Conservation (phyloP, 805 yeast species). For the Monosporozyma unispora region DNA sequence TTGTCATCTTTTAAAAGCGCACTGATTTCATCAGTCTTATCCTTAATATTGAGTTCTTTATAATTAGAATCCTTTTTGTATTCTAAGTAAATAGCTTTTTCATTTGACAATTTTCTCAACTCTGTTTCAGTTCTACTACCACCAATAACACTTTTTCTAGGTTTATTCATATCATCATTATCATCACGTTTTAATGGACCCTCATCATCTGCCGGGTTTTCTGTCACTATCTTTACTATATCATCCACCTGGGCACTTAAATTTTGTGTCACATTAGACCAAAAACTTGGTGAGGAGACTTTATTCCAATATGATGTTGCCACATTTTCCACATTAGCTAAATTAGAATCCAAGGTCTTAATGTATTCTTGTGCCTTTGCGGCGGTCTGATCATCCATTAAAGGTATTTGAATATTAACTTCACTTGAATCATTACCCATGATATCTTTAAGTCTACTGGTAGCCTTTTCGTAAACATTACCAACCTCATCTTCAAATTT, state of each 20-base stretch:
- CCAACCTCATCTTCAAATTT: constrained; percentile 46
- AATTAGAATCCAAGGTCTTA: constrained; percentile 62
- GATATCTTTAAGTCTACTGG: constrained; percentile 7
- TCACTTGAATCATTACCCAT: background rate
- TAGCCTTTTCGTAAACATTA: constrained; percentile 22
- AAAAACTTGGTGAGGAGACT: constrained; percentile 20
- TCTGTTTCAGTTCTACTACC: constrained; percentile 58
- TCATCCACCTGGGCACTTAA: constrained; percentile 15
- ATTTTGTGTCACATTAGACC: constrained; percentile 17
- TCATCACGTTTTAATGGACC: constrained; percentile 11
- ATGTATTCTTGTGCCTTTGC: constrained; percentile 50
- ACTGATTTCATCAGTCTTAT: constrained; percentile 44
- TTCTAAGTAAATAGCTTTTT: constrained; percentile 37
- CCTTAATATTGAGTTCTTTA: constrained; percentile 33
- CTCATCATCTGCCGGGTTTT: background rate
- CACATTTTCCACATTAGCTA: constrained; percentile 62
- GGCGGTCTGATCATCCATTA: constrained; percentile 10
- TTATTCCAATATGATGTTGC: constrained; percentile 42
- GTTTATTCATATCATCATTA: constrained; percentile 20
- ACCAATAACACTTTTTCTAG: constrained; percentile 31
- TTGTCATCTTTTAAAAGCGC: constrained; percentile 39
- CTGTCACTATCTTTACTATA: constrained; percentile 12
- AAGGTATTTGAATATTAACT: constrained; percentile 2
- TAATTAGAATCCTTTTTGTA: constrained; percentile 14
- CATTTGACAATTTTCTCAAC: constrained; percentile 44